phyloP scores from a whole-genome alignment of 179 eudicot genomes.

The Drosera spatulata region DNA sequence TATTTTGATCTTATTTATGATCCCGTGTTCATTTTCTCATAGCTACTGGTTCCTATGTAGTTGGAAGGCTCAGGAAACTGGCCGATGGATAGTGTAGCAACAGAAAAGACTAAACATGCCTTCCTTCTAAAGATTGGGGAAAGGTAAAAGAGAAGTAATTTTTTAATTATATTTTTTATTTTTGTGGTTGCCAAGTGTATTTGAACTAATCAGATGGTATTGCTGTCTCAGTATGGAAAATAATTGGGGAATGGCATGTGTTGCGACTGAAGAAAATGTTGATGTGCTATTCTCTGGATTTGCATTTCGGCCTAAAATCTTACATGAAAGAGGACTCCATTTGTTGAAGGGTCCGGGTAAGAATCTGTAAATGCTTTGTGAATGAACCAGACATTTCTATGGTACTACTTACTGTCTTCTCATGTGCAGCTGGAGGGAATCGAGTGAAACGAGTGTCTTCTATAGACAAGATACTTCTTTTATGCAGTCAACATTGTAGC shows the following conservation, averaged over 20 bases:
- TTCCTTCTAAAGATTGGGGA: constrained; percentile 83
- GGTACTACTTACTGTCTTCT: not conserved
- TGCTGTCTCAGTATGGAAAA: constrained; percentile 51
- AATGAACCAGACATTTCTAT: too few relatives aligned
- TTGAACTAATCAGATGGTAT: too few relatives aligned
- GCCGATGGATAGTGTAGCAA: constrained; percentile 85
- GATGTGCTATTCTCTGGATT: constrained; percentile 79
- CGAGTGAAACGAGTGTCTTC: constrained; percentile 59
- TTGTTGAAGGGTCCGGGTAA: constrained; percentile 52
- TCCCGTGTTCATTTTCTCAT: not conserved
- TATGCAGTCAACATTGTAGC: constrained; percentile 70
- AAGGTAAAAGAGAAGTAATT: constrained; percentile 52
- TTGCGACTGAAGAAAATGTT: constrained; percentile 73
- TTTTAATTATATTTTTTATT: too few relatives aligned
- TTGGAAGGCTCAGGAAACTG: constrained; percentile 98
- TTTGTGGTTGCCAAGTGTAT: too few relatives aligned
- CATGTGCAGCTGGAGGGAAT: constrained; percentile 30
- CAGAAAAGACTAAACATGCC: constrained; percentile 92
- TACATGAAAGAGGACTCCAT: constrained; percentile 80
- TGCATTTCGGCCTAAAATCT: constrained; percentile 83
- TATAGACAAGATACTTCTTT: constrained; percentile 49
- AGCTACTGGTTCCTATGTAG: constrained; percentile 31
- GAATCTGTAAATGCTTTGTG: too few relatives aligned
- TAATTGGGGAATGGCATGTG: constrained; percentile 40
- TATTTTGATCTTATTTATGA: not conserved